Base-by-base conservation (phyloP, 2,329 filamentous ascomycete genomes). In the Coniochaeta hoffmannii region DNA sequence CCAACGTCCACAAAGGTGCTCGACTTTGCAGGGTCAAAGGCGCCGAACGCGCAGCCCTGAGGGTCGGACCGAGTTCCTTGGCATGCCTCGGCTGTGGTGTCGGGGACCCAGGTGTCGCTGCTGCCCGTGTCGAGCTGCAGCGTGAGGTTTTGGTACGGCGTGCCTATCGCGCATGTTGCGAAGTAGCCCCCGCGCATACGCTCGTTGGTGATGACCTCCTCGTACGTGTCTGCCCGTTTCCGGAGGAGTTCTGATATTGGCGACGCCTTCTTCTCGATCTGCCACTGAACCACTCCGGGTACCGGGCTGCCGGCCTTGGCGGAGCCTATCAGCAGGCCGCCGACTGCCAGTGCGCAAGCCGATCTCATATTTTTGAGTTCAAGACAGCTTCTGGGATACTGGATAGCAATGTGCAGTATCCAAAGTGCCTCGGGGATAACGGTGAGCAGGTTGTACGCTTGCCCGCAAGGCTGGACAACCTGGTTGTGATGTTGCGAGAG, bases 111-210 rank as follows among this genome's bases (percentile, higher is more conserved):
- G 22, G 83, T 76, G 68, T 87, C 84, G 58, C 81, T 85, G 63
- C 81, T 85, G 41, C 83, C 84, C 0, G 83, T 87, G 67, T 87
- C 83, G 46, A 87, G 73, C 65, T 85, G 81, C 53, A 87, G 68
- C 1, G 74, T 77, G 38, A 87, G 58, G 4, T 76, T 67, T 63
- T 87, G 83, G 12, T 69, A 67, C 0, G 83, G 83, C 7, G 77
- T 83, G 17, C 84, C 84, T 24, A 87, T 65, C 26, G 71, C 68
- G 58, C 83, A 77, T 22, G 76, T 76, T 17, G 79, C 76, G 62
- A 83, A 85, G 65, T 85, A 86, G 34, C 76, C 71, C 34, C 80
- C 80, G 50, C 69, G 63, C 8, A 61, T 60, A 53, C 66, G 62
- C 54, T 77, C 68, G 60, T 82, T 81, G 19, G 63, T 65, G 53